These are phyloP conservation scores for Smallanthus sonchifolius DNA, from an alignment of 129 eudicot genomes.

Conservation along the genomic window DNA sequence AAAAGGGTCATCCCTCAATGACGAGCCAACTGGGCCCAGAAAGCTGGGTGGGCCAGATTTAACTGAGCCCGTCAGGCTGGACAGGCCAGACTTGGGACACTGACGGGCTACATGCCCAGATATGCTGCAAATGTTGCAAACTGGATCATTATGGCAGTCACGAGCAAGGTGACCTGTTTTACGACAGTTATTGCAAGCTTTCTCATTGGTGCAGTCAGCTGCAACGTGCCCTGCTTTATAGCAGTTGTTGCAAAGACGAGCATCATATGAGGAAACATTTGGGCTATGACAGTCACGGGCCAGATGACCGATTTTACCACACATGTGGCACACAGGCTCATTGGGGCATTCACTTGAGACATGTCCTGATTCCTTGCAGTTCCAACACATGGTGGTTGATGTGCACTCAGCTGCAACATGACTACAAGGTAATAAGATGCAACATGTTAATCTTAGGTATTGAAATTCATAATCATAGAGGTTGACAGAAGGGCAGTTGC, in stretches of 20 bases:
- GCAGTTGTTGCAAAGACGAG: constrained; percentile 66
- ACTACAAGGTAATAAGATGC: constrained; percentile 24
- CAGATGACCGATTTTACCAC: constrained; percentile 52
- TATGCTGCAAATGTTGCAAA: constrained; percentile 58
- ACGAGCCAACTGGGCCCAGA: constrained; percentile 11
- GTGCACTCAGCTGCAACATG: constrained; percentile 62
- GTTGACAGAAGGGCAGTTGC: neutral
- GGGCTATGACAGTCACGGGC: constrained; percentile 62
- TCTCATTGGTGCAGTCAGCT: constrained; percentile 63
- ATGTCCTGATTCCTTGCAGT: constrained; percentile 67
- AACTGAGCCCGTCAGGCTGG: neutral
- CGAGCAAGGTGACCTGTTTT: constrained; percentile 74
- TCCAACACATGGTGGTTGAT: constrained; percentile 71
- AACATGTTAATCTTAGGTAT: constrained; percentile 18
- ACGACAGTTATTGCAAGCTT: constrained; percentile 68
- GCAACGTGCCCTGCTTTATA: constrained; percentile 61
- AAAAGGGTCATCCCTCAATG: constrained; percentile 47
- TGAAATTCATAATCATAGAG: neutral
- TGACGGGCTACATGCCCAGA: constrained; percentile 60
- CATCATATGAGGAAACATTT: constrained; percentile 35
- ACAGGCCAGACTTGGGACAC: constrained; percentile 42
- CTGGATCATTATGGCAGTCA: constrained; percentile 50
- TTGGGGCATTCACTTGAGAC: constrained; percentile 57
- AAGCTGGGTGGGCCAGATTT: constrained; percentile 10
- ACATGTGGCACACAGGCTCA: constrained; percentile 53